Base-by-base conservation (phyloP, 768 basidiomycete species). In the Amanita molliuscula region DNA sequence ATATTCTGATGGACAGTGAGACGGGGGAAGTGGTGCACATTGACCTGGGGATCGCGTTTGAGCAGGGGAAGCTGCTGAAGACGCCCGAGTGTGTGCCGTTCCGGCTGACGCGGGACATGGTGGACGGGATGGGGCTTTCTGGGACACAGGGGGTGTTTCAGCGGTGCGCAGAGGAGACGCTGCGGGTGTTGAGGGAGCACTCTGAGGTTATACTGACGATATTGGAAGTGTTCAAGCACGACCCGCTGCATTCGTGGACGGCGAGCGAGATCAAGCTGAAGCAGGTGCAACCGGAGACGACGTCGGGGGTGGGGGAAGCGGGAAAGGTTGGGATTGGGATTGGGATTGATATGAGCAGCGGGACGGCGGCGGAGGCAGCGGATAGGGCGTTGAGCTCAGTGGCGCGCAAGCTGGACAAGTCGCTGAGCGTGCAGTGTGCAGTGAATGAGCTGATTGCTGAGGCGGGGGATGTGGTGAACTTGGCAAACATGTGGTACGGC, bases 31-130 rank as follows among this genome's bases (percentile, higher is more conserved):
- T 94, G 40, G 82, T 98, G 6, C 93, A 96, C 62, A 99, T 99
- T 47, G 95, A 99, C 64, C 72, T 98, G 1, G 95, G 95, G 1
- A 92, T 98, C 52, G 92, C 93, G 0, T 98, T 99, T 64, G 96
- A 96, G 31, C 55, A 96, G 90, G 95, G 95, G 3, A 87, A 84
- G 59, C 67, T 78, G 5, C 71, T 98, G 2, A 69, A 66, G 0
- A 71, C 92, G 21, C 91, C 94, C 0, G 95, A 99, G 63, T 76
- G 74, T 20, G 91, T 98, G 0, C 96, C 95, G 0, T 98, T 99
- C 76, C 82, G 95, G 18, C 78, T 98, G 71, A 98, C 96, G 0
- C 75, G 79, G 34, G 92, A 99, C 62, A 82, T 98, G 61, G 79
- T 98, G 15, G 95, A 99, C 62, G 95, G 93, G 0, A 80, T 99